Percentiles rank a stretch among this genome's conserved stretches.
phyloP scores from a whole-genome alignment of 257 asterid species.

The Petrea volubilis region DNA sequence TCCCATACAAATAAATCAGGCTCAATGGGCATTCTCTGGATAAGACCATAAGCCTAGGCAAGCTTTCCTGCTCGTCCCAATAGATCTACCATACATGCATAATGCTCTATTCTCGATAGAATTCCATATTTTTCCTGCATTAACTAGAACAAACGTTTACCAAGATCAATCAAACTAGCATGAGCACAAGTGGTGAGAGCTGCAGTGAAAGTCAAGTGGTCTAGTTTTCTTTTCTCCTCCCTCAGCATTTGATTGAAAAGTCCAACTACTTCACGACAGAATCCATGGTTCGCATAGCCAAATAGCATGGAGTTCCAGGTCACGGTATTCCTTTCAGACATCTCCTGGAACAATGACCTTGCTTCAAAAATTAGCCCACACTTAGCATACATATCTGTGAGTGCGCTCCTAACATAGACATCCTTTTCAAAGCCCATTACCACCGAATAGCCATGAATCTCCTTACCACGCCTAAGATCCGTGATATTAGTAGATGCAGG shows the following conservation, averaged over 20 bases:
- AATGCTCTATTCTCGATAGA: slow-evolving; percentile 69
- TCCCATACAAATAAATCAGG: slow-evolving; percentile 78
- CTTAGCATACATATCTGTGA: slow-evolving; percentile 77
- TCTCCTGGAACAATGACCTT: slow-evolving; percentile 39
- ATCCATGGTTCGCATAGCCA: slow-evolving; percentile 74
- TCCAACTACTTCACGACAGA: slow-evolving; percentile 47
- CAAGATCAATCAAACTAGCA: slow-evolving; percentile 55
- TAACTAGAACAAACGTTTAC: slow-evolving; percentile 46
- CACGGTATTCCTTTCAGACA: slow-evolving; percentile 44
- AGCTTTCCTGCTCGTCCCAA: slow-evolving; percentile 71
- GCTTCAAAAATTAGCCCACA: slow-evolving; percentile 61
- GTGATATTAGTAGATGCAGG: slow-evolving; percentile 62
- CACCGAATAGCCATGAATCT: slow-evolving; percentile 61
- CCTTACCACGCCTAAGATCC: slow-evolving; percentile 59
- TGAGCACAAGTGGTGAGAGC: slow-evolving; percentile 71
- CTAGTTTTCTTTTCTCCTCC: slow-evolving; percentile 39
- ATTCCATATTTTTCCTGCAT: slow-evolving; percentile 58
- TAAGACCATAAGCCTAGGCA: slow-evolving; percentile 48
- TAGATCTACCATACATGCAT: slow-evolving; percentile 73
- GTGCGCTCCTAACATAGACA: slow-evolving; percentile 56
- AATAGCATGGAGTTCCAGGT: slow-evolving; percentile 85
- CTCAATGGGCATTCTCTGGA: slow-evolving; percentile 50
- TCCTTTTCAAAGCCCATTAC: slow-evolving; percentile 50
- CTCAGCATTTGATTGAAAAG: slow-evolving; percentile 53
- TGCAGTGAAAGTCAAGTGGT: slow-evolving; percentile 74